phyloP scores from a whole-genome alignment of 2,329 filamentous ascomycete genomes.

The Colletotrichum sidae region DNA sequence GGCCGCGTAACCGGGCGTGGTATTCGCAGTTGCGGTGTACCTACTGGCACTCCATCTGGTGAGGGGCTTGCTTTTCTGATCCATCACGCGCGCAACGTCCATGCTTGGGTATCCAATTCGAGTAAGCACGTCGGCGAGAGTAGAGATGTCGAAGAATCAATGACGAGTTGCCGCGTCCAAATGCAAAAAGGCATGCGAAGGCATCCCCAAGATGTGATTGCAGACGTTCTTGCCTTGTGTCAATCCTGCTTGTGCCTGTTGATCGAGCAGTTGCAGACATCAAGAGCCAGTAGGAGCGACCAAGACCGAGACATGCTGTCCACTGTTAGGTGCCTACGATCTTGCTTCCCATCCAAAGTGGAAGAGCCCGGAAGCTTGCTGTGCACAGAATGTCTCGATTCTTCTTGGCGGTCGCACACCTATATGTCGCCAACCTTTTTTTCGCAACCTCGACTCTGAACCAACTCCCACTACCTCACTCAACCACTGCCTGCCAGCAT shows the following conservation, averaged over 20 bases:
- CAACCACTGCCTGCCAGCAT: too few relatives aligned
- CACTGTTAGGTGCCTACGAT: too few relatives aligned
- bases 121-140: slow-evolving; percentile 22
- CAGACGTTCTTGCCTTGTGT: slow-evolving; percentile 1
- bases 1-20: background rate
- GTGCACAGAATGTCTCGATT: too few relatives aligned
- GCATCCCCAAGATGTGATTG: slow-evolving; percentile 13
- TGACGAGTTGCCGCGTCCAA: slow-evolving; percentile 16
- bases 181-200: background rate
- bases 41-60: background rate
- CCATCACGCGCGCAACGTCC: slow-evolving; percentile 17
- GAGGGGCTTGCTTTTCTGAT: background rate
- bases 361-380: too few relatives aligned
- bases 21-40: slow-evolving; percentile 1
- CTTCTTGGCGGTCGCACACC: too few relatives aligned
- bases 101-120: slow-evolving; percentile 11
- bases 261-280: slow-evolving; percentile 11
- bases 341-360: too few relatives aligned
- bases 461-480: too few relatives aligned
- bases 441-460: too few relatives aligned
- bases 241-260: slow-evolving; percentile 14
- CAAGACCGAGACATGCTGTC: slow-evolving; percentile 11
- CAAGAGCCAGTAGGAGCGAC: background rate
- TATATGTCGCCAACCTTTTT: too few relatives aligned
- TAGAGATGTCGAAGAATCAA: background rate